Conservation (phyloP, 2,329 filamentous ascomycete genomes). For the Fusarium newnesense region DNA sequence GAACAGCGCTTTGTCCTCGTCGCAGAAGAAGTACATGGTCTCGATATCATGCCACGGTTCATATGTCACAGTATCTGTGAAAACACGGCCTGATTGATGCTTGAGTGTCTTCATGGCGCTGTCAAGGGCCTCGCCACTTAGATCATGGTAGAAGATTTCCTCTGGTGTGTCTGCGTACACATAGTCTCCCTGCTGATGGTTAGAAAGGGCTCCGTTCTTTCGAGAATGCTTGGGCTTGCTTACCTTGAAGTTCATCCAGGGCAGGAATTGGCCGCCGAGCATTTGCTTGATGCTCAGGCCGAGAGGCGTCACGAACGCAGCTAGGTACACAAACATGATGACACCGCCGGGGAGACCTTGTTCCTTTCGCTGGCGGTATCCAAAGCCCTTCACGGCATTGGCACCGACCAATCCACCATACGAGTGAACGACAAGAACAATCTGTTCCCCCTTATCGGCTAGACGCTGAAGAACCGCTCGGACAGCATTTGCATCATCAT, state of each 20-base stretch:
- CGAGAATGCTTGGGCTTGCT: fast-evolving
- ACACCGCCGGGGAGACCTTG: constrained; percentile 52
- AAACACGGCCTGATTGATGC: constrained; percentile 29
- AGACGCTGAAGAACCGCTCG: constrained; percentile 43
- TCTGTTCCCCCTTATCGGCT: constrained; percentile 50
- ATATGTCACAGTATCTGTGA: constrained; percentile 37
- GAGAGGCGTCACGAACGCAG: constrained; percentile 47
- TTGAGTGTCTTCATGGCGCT: constrained; percentile 16
- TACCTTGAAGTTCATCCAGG: constrained; percentile 45
- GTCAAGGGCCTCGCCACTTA: constrained; percentile 19
- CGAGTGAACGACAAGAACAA: constrained; percentile 56
- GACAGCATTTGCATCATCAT: constrained; percentile 48
- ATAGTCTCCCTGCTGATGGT: constrained; percentile 9
- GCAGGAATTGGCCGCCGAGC: constrained; percentile 39
- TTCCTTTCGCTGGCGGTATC: constrained; percentile 46
- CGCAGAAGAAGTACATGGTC: constrained; percentile 40
- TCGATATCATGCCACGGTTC: constrained; percentile 46
- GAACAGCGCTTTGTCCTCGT: constrained; percentile 40
- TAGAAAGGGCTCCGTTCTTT: background rate
- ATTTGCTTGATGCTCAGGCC: constrained; percentile 41
- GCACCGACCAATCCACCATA: constrained; percentile 55
- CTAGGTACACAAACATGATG: constrained; percentile 49
- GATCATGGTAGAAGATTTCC: constrained; percentile 43
- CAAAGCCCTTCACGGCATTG: constrained; percentile 51
- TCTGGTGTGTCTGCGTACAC: constrained; percentile 20